phyloP scores from a whole-genome alignment of 2,329 filamentous ascomycete species.

The Pseudogymnoascus sp. region DNA sequence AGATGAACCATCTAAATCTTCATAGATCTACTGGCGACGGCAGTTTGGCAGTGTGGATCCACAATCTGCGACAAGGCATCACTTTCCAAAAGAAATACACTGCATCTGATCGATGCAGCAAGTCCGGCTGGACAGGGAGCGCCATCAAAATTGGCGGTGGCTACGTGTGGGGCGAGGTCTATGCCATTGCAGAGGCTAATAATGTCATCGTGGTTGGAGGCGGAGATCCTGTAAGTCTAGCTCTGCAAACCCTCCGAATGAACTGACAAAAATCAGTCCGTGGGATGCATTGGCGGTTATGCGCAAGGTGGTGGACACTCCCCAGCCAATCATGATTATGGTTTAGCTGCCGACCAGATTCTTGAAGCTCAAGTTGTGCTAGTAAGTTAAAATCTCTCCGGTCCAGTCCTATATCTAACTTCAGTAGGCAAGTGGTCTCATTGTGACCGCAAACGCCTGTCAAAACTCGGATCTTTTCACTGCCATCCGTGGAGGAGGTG shows the following conservation, averaged over 20 bases:
- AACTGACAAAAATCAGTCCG: constrained; percentile 23
- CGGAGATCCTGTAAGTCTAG: constrained; percentile 21
- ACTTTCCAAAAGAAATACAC: constrained; percentile 19
- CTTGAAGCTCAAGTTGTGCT: constrained; percentile 37
- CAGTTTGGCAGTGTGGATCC: constrained; percentile 38
- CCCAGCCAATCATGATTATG: constrained; percentile 33
- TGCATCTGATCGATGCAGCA: constrained; percentile 19
- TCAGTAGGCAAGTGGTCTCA: constrained; percentile 24
- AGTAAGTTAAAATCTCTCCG: constrained; percentile 4
- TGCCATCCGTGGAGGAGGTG: constrained; percentile 36
- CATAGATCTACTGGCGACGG: constrained; percentile 25
- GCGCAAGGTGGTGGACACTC: constrained; percentile 37
- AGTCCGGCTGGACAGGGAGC: constrained; percentile 28
- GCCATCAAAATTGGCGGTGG: constrained; percentile 32
- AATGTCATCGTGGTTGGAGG: constrained; percentile 33
- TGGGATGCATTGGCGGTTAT: constrained; percentile 32
- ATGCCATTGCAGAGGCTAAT: constrained; percentile 25
- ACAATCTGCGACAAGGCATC: constrained; percentile 34
- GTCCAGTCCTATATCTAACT: background rate
- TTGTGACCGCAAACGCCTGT: constrained; percentile 30
- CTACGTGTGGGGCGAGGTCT: constrained; percentile 30
- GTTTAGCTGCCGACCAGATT: constrained; percentile 38
- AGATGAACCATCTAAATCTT: background rate
- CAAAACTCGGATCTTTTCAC: constrained; percentile 32
- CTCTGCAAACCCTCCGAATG: constrained; percentile 19